Conservation (phyloP, 192 early-diverging fungal species). For the Phycomyces nitens region DNA sequence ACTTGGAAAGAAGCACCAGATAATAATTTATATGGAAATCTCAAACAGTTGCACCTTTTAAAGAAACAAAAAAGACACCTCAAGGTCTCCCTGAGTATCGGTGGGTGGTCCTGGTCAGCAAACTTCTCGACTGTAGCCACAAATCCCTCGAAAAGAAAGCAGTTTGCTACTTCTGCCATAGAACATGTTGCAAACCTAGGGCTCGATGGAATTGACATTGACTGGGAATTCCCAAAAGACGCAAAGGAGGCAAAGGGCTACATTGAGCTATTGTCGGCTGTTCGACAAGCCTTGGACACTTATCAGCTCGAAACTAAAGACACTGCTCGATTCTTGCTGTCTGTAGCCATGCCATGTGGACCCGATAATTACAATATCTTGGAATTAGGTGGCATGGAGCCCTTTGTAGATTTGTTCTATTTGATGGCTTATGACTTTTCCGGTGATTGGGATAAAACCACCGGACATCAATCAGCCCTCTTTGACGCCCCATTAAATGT, state of each 20-base stretch:
- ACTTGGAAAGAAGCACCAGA: constrained; percentile 50
- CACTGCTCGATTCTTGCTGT: constrained; percentile 54
- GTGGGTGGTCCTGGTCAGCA: constrained; percentile 74
- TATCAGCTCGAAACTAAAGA: constrained; percentile 32
- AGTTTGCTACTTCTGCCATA: constrained; percentile 56
- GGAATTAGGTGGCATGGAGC: constrained; percentile 56
- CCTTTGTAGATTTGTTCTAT: constrained; percentile 75
- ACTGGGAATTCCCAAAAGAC: constrained; percentile 79
- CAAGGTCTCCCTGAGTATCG: constrained; percentile 69
- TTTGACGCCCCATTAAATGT: constrained; percentile 56
- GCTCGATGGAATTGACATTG: constrained; percentile 59
- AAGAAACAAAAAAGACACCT: constrained; percentile 66
- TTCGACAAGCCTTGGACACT: constrained; percentile 66
- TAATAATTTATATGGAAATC: constrained; percentile 53
- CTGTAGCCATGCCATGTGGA: constrained; percentile 65
- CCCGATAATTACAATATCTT: constrained; percentile 60
- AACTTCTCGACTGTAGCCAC: constrained; percentile 65
- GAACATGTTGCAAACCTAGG: constrained; percentile 46
- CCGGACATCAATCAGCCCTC: constrained; percentile 90
- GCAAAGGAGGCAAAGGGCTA: constrained; percentile 79
- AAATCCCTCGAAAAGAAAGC: constrained; percentile 40
- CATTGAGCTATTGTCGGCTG: constrained; percentile 64
- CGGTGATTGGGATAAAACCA: constrained; percentile 57
- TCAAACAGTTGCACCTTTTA: constrained; percentile 63
- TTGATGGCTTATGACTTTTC: constrained; percentile 90